A percentile compares a stretch with the other conserved stretches of the same genome.
Evolutionary conservation across 2,329 filamentous ascomycete species (phyloP).

Genomic region (Clarireedia monteithiana): DNA sequence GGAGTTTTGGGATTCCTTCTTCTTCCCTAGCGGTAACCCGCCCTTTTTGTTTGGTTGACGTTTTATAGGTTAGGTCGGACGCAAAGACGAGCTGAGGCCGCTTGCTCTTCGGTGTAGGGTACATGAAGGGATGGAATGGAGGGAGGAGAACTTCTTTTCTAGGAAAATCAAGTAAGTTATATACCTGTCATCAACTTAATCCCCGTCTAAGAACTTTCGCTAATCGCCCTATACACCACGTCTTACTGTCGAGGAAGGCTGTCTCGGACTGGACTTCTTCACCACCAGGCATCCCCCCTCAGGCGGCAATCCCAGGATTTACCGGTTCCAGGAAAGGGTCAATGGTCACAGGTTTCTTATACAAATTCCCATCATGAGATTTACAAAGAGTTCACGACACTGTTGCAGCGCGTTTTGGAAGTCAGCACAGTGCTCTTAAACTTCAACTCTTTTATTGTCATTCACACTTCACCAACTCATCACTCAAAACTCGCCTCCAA

Average conservation of each 20-base stretch:
- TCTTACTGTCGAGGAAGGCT: not conserved
- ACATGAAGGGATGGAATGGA: not conserved
- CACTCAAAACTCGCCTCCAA: not conserved
- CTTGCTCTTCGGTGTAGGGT: not conserved
- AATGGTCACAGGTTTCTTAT: constrained; percentile 4
- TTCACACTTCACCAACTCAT: not conserved
- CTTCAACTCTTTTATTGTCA: not conserved
- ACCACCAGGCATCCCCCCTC: not conserved
- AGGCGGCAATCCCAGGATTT: not conserved
- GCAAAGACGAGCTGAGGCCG: constrained; percentile 2
- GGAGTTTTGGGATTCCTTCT: not conserved
- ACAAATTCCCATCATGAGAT: not conserved
- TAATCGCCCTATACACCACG: not conserved
- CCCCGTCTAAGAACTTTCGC: not conserved
- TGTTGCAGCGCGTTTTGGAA: constrained; percentile 6
- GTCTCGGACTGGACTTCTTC: not conserved
- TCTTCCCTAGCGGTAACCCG: not conserved
- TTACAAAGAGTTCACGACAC: constrained; percentile 1
- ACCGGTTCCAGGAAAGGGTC: constrained; percentile 5
- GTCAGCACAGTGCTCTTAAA: constrained; percentile 4
- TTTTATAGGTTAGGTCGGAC: constrained; percentile 6
- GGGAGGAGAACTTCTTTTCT: not conserved
- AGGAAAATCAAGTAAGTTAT: not conserved
- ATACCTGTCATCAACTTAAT: not conserved
- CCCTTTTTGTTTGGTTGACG: constrained; percentile 3